Percentiles rank a stretch among this genome's conserved stretches.
These are phyloP conservation scores for Adansonia gregorii DNA, from an alignment of 441 rosid species.

Conservation along the genomic window DNA sequence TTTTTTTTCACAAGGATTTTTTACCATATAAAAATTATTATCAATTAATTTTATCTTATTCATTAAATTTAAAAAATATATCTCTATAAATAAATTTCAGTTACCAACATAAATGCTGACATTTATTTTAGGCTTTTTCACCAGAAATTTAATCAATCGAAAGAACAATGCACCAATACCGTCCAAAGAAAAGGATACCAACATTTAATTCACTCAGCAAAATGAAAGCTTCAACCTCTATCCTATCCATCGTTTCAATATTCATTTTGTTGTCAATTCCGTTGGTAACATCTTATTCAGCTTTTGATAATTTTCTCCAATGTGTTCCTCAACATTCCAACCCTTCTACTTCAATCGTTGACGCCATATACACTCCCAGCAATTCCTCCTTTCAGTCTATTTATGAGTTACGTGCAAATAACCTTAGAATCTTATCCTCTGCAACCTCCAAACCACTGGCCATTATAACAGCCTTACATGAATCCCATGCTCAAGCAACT, in stretches of 20 bases:
- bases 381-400: conserved; percentile 38
- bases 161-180: no score
- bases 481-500: conserved; percentile 53
- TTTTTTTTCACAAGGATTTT: no score
- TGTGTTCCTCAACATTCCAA: conserved; percentile 37
- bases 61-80: no score
- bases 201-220: not conserved
- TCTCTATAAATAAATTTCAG: no score
- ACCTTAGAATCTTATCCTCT: conserved; percentile 40
- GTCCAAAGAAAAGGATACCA: no score
- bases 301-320: conserved; percentile 34
- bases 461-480: conserved; percentile 47
- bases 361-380: conserved; percentile 31
- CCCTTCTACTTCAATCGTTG: conserved; percentile 36
- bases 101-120: no score
- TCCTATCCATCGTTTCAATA: not conserved
- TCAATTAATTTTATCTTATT: no score
- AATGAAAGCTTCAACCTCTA: conserved; percentile 9
- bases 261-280: conserved; percentile 10
- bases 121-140: no score
- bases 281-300: conserved; percentile 21
- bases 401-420: conserved; percentile 45
- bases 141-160: no score
- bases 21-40: no score
- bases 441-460: conserved; percentile 44